These are phyloP conservation scores for Dryadomyces quercus-mongolicae DNA, from an alignment of 2,329 filamentous ascomycete species.

Conservation along the genomic window DNA sequence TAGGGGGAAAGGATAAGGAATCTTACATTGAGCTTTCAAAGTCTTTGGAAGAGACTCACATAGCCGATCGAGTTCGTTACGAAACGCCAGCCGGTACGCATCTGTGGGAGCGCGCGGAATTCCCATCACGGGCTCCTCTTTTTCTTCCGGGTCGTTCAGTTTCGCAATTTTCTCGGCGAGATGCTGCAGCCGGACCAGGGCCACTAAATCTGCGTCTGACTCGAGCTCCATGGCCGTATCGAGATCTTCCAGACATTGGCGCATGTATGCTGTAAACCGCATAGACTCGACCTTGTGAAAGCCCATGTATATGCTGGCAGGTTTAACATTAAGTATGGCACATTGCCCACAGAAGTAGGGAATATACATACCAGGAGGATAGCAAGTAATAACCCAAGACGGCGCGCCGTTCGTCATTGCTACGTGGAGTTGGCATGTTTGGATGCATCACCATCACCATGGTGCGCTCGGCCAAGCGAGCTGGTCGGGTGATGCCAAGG, in stretches of 20 bases:
- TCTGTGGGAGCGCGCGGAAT: slow-evolving; percentile 28
- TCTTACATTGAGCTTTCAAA: slow-evolving; percentile 27
- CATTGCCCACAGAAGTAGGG: neutral
- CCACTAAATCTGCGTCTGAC: slow-evolving; percentile 32
- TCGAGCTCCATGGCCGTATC: slow-evolving; percentile 30
- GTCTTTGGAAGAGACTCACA: slow-evolving; percentile 21
- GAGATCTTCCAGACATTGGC: slow-evolving; percentile 35
- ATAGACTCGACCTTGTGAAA: slow-evolving; percentile 34
- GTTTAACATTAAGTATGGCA: neutral
- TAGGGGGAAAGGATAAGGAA: neutral
- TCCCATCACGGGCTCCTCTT: slow-evolving; percentile 19
- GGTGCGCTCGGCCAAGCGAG: slow-evolving; percentile 28
- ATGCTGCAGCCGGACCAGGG: slow-evolving; percentile 35
- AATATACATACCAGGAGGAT: slow-evolving; percentile 36
- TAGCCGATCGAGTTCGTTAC: slow-evolving; percentile 31
- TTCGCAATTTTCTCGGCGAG: slow-evolving; percentile 37
- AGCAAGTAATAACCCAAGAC: slow-evolving; percentile 43
- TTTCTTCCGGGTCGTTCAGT: slow-evolving; percentile 23
- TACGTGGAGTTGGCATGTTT: slow-evolving; percentile 24
- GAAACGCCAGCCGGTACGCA: slow-evolving; percentile 33
- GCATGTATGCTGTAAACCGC: slow-evolving; percentile 39
- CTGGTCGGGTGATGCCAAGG: slow-evolving; percentile 30
- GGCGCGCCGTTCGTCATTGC: slow-evolving; percentile 38
- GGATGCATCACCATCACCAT: slow-evolving; percentile 29
- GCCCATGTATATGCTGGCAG: slow-evolving; percentile 27